Evolutionary conservation across 2,329 filamentous ascomycete species (phyloP).

Genomic region (Torrubiellomyces zombiae): DNA sequence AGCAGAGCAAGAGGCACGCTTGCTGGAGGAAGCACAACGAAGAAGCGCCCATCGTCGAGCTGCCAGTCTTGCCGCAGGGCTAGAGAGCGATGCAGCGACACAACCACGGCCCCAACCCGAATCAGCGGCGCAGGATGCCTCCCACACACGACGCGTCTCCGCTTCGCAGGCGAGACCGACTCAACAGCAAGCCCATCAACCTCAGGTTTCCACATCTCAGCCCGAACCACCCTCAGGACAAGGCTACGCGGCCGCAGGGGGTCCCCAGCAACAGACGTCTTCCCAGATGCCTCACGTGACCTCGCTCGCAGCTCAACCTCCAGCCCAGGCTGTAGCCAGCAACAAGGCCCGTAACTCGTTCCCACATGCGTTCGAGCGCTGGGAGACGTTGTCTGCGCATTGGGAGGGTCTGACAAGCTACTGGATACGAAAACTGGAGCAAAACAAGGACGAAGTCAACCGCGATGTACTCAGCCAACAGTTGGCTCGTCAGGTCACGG

Average conservation of each 20-base stretch:
- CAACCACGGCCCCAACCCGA: slow-evolving; percentile 9
- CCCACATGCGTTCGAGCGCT: slow-evolving; percentile 91
- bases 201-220: slow-evolving; percentile 1
- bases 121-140: slow-evolving; percentile 1
- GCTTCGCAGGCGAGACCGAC: slow-evolving; percentile 1
- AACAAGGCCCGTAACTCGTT: slow-evolving; percentile 51
- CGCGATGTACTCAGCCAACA: slow-evolving; percentile 73
- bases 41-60: slow-evolving; percentile 44
- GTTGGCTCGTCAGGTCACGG: slow-evolving; percentile 83
- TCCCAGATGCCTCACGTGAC: slow-evolving; percentile 6
- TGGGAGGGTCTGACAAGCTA: slow-evolving; percentile 97
- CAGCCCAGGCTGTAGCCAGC: slow-evolving; percentile 7
- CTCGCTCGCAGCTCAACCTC: slow-evolving; percentile 7
- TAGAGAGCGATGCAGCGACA: slow-evolving; percentile 13
- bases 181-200: slow-evolving; percentile 1
- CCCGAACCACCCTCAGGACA: too few relatives aligned
- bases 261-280: slow-evolving; percentile 5
- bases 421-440: slow-evolving; percentile 86
- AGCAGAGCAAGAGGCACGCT: slow-evolving; percentile 37
- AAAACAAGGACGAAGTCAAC: slow-evolving; percentile 74
- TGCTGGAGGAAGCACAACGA: slow-evolving; percentile 37
- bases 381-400: slow-evolving; percentile 91
- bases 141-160: slow-evolving; percentile 2
- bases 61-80: slow-evolving; percentile 28
- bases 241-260: slow-evolving; percentile 4